Percentiles rank a stretch among this genome's conserved stretches.
These are phyloP conservation scores for Phytophthora palmivora DNA, from an alignment of 352 stramenopile species.

Conservation along the genomic window DNA sequence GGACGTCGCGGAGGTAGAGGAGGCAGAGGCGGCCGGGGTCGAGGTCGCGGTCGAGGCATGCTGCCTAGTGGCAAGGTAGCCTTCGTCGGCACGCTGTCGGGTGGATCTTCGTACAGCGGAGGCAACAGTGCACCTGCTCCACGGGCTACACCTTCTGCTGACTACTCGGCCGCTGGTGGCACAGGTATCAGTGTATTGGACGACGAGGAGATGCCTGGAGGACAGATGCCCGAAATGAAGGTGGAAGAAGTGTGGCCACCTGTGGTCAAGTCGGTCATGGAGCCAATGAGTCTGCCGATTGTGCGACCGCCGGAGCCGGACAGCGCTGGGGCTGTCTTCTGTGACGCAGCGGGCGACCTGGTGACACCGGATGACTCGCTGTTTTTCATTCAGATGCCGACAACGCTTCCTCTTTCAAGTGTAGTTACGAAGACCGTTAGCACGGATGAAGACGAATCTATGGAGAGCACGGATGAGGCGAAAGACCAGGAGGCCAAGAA, in stretches of 20 bases:
- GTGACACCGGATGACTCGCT: constrained; percentile 71
- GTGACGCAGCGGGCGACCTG: constrained; percentile 61
- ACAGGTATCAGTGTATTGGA: constrained; percentile 88
- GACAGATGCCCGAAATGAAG: constrained; percentile 58
- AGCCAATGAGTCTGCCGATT: constrained; percentile 83
- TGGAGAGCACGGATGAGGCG: constrained; percentile 36
- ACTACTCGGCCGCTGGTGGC: constrained; percentile 75
- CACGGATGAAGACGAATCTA: constrained; percentile 40
- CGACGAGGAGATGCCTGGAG: constrained; percentile 63
- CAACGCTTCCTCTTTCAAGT: constrained; percentile 77
- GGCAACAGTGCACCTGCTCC: constrained; percentile 43
- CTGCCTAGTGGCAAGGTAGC: constrained; percentile 71
- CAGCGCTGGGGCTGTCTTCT: constrained; percentile 71
- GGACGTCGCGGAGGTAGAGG: constrained; percentile 34
- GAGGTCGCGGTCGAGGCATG: constrained; percentile 55
- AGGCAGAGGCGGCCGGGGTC: constrained; percentile 56
- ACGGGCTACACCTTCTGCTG: constrained; percentile 28
- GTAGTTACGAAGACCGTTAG: constrained; percentile 41
- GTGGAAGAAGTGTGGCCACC: constrained; percentile 85
- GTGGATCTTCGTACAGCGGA: constrained; percentile 77
- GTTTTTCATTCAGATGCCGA: constrained; percentile 87
- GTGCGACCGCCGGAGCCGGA: constrained; percentile 69
- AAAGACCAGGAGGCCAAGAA: constrained; percentile 21
- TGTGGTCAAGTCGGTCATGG: constrained; percentile 79
- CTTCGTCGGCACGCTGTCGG: constrained; percentile 86